These are phyloP conservation scores for Nemania diffusa DNA, from an alignment of 2,329 filamentous ascomycete species.

Conservation along the genomic window DNA sequence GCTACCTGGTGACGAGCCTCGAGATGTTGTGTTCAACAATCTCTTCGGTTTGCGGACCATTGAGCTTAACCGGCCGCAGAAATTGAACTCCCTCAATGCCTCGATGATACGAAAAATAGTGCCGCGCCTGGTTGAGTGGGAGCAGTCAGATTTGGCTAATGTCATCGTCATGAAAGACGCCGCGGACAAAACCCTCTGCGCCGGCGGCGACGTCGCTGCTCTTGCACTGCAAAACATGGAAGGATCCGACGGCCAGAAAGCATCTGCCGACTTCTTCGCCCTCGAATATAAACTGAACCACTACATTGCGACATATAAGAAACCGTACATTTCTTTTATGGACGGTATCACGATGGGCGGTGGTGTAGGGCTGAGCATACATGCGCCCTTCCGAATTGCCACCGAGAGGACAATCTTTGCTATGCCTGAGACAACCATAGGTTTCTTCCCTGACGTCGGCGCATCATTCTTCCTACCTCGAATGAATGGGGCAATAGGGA, in stretches of 20 bases:
- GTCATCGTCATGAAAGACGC: constrained; percentile 91
- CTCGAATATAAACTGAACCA: constrained; percentile 98
- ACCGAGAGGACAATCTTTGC: constrained; percentile 96
- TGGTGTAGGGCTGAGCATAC: constrained; percentile 91
- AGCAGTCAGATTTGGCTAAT: constrained; percentile 93
- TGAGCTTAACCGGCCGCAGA: constrained; percentile 91
- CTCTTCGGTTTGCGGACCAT: constrained; percentile 90
- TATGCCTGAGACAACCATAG: constrained; percentile 98
- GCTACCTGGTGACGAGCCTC: constrained; percentile 75
- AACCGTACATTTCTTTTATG: constrained; percentile 95
- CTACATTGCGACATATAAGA: constrained; percentile 90
- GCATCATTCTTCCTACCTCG: constrained; percentile 95
- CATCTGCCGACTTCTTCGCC: constrained; percentile 86
- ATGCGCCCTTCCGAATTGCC: constrained; percentile 95
- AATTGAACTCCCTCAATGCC: constrained; percentile 90
- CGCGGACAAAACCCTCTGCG: constrained; percentile 87
- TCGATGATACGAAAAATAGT: constrained; percentile 97
- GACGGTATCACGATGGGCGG: constrained; percentile 99
- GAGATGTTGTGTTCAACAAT: constrained; percentile 93
- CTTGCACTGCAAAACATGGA: constrained; percentile 79
- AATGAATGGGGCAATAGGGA: constrained; percentile 86
- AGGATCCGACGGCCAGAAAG: constrained; percentile 74
- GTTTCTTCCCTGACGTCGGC: constrained; percentile 98
- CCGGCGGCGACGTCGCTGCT: constrained; percentile 87
- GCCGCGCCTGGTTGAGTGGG: constrained; percentile 90